phyloP scores from a whole-genome alignment of 2,329 filamentous ascomycete species.

The Emmonsiellopsis sp. region DNA sequence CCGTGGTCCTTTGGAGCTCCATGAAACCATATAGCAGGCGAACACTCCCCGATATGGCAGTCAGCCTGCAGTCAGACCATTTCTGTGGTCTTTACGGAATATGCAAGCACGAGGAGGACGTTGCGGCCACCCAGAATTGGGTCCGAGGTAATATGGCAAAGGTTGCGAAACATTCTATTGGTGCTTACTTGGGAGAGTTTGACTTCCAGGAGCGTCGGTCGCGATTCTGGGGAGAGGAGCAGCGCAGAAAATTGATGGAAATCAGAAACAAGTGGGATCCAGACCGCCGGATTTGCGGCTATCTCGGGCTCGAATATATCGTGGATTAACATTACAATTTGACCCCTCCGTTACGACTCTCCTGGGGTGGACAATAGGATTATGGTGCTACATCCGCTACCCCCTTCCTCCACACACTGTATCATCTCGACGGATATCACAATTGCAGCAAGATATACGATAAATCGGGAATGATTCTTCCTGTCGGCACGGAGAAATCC shows the following conservation, averaged over 20 bases:
- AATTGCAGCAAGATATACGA: too few relatives aligned
- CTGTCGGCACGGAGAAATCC: too few relatives aligned
- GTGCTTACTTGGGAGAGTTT: constrained; percentile 47
- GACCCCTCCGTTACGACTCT: too few relatives aligned
- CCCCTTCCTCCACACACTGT: too few relatives aligned
- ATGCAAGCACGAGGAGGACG: constrained; percentile 41
- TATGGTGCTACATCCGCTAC: too few relatives aligned
- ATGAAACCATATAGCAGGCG: constrained; percentile 43
- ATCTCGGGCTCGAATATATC: background rate
- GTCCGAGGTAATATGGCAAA: constrained; percentile 32
- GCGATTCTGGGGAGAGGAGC: constrained; percentile 38
- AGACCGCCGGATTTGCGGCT: background rate
- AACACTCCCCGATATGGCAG: constrained; percentile 42
- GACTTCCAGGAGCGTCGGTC: constrained; percentile 43
- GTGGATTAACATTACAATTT: background rate
- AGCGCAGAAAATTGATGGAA: background rate
- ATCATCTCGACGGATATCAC: too few relatives aligned
- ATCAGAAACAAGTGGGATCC: background rate
- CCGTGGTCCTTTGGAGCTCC: constrained; percentile 42
- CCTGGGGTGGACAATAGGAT: too few relatives aligned
- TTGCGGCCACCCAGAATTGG: constrained; percentile 38
- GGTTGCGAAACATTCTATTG: constrained; percentile 35
- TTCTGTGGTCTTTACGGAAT: constrained; percentile 48
- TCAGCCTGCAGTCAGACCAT: constrained; percentile 48
- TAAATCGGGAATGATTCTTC: too few relatives aligned